Conservation (phyloP, 306 rosid species). For the Fragaria iinumae region DNA sequence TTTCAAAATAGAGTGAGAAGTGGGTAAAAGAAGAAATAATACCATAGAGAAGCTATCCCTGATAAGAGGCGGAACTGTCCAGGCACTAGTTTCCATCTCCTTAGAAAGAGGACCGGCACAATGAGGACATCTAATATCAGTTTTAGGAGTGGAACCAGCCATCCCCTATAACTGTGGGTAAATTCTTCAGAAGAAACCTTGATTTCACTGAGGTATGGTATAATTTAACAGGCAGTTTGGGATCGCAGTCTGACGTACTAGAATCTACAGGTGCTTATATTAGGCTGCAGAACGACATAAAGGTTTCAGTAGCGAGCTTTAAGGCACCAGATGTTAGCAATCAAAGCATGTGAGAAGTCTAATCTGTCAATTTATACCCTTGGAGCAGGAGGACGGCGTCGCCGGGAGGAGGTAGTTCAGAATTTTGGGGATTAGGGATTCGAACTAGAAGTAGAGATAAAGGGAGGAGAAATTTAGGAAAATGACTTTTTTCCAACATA, state of each 20-base stretch:
- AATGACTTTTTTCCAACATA: too few relatives aligned
- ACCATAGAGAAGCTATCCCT: conserved; percentile 95
- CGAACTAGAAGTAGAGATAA: too few relatives aligned
- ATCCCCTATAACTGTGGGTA: neutral
- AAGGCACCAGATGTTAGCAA: neutral
- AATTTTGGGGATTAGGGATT: too few relatives aligned
- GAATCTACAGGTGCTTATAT: neutral
- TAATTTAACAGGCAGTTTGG: neutral
- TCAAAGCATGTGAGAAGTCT: neutral
- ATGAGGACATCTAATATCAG: conserved; percentile 60
- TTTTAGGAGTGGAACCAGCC: conserved; percentile 14
- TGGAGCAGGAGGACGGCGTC: too few relatives aligned
- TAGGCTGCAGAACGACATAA: neutral
- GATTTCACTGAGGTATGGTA: neutral
- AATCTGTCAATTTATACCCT: neutral
- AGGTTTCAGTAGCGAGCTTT: neutral
- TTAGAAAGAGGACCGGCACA: conserved; percentile 83
- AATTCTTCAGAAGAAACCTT: neutral
- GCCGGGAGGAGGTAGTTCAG: too few relatives aligned
- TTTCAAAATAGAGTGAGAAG: neutral
- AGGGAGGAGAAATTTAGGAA: too few relatives aligned
- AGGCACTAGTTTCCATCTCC: conserved; percentile 71
- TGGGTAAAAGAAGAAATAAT: neutral
- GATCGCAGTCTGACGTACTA: neutral
- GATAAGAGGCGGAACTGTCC: conserved; percentile 69